Evolutionary conservation across 176 grass and related monocot genomes (phyloP), one percentile per base, ranked within the genome.

Genomic region (Zoysia pacifica): DNA sequence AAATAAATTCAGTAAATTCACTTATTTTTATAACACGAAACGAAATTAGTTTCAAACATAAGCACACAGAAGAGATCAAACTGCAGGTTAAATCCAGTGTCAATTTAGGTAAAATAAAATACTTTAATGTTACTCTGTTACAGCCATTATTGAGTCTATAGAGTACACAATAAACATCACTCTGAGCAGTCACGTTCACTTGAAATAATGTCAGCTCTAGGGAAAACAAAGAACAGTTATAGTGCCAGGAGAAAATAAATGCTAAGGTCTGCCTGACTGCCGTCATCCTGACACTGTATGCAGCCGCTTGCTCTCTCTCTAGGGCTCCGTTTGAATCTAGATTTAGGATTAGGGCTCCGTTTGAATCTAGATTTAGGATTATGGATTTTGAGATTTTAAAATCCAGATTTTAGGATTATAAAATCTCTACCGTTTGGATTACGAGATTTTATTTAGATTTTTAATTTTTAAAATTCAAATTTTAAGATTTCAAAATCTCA

Each of bases 191-290:
- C 77, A 79, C 76, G 63, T 64, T 75, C 16, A 54, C 1, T 2
- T 16, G 28, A 38, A 62, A 46, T 62, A 83, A 60, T 18, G 16
- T 55, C 46, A 81, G 64, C 64, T 81, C 39, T 81, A 76, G 39
- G 76, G 70, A 65, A 39, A 81, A 79, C 52, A 48, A 20, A 88
- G 54, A 41, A 47, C 39, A 88, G 54, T 65, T 76, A 38, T 44
- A 66, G 71, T n/a, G n/a, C 45, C 77, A 72, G 9, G 65, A 81
- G 73, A 51, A 81, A 85, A 72, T 85, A 76, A 76, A 80, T 76
- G 41, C 2, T 77, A 47, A 51, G 44, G 35, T 36, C 61, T 77
- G 82, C 77, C 65, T 65, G 70, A 48, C 37, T 75, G 35, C 70
- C 70, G 7, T 55, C 54, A 65, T 54, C 76, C 81, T 80, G 68